phyloP scores from a whole-genome alignment of 2,329 filamentous ascomycete species.

The Nakataea oryzae region DNA sequence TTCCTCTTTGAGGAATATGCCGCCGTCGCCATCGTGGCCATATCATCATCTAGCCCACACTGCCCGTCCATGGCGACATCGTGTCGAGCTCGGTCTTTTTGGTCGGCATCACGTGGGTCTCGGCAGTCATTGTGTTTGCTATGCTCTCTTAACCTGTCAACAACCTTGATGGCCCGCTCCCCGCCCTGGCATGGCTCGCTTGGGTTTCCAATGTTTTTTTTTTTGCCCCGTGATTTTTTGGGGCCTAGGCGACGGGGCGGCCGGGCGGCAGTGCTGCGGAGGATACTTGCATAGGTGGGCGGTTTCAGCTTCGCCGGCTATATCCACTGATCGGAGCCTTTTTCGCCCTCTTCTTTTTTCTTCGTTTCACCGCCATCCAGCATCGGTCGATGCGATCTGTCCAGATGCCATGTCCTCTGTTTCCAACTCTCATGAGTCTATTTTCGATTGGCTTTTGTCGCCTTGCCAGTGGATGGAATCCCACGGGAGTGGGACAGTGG shows the following conservation, averaged over 20 bases:
- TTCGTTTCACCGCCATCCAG: too few relatives aligned
- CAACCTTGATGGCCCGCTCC: background rate
- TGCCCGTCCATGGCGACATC: background rate
- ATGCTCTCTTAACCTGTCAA: background rate
- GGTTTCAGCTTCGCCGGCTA: background rate
- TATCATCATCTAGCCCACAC: background rate
- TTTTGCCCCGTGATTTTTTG: too few relatives aligned
- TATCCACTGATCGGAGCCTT: background rate
- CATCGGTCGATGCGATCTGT: background rate
- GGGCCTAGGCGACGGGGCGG: too few relatives aligned
- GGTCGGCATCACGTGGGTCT: background rate
- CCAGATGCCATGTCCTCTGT: background rate
- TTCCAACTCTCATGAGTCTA: too few relatives aligned
- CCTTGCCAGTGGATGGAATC: background rate
- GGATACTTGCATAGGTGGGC: too few relatives aligned
- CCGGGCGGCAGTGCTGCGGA: background rate
- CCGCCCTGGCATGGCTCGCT: background rate
- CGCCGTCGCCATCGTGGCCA: background rate
- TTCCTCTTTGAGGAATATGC: background rate
- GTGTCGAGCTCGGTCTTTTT: background rate
- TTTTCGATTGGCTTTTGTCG: background rate
- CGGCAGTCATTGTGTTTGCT: too few relatives aligned
- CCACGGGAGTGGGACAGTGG: background rate
- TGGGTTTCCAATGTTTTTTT: background rate
- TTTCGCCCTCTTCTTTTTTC: too few relatives aligned